Evolutionary conservation across 2,329 filamentous ascomycete genomes (phyloP).

Genomic region (Beauveria australis): DNA sequence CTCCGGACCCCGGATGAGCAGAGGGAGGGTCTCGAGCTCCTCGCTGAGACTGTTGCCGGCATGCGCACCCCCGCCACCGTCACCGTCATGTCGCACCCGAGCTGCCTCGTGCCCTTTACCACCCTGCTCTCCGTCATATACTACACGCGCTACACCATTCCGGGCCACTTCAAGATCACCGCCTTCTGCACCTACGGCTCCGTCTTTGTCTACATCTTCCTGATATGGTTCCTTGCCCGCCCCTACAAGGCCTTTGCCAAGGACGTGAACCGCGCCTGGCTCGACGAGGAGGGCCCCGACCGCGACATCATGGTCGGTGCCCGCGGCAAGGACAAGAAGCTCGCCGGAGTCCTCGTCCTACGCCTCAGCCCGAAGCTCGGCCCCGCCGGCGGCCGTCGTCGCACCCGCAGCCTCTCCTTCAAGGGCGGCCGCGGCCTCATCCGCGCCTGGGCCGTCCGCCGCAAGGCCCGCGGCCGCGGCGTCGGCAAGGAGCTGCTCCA

Average conservation of each 20-base stretch:
- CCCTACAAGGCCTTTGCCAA: conserved; percentile 21
- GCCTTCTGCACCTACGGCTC: conserved; percentile 10
- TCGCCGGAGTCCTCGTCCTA: conserved; percentile 65
- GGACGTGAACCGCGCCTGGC: conserved; percentile 11
- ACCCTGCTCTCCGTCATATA: conserved; percentile 35
- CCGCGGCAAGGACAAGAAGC: conserved; percentile 51
- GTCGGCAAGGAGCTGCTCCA: conserved; percentile 65
- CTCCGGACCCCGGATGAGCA: conserved; percentile 51
- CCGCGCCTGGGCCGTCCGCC: conserved; percentile 71
- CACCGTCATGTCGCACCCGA: conserved; percentile 55
- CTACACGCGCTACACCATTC: conserved; percentile 11
- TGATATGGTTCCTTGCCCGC: conserved; percentile 24
- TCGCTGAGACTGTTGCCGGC: conserved; percentile 76
- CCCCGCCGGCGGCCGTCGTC: conserved; percentile 18
- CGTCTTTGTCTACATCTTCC: conserved; percentile 4
- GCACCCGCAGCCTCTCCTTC: conserved; percentile 24
- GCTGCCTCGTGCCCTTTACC: conserved; percentile 41
- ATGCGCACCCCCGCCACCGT: conserved; percentile 63
- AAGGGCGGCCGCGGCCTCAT: conserved; percentile 62
- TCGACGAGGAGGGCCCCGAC: conserved; percentile 19
- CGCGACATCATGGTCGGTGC: conserved; percentile 56
- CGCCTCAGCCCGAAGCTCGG: conserved; percentile 45
- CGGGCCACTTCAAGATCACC: conserved; percentile 9
- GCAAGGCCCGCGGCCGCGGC: conserved; percentile 61
- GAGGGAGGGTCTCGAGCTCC: conserved; percentile 58